These are phyloP conservation scores for Sarcomyxa edulis DNA, from an alignment of 768 basidiomycete species.

Conservation along the genomic window DNA sequence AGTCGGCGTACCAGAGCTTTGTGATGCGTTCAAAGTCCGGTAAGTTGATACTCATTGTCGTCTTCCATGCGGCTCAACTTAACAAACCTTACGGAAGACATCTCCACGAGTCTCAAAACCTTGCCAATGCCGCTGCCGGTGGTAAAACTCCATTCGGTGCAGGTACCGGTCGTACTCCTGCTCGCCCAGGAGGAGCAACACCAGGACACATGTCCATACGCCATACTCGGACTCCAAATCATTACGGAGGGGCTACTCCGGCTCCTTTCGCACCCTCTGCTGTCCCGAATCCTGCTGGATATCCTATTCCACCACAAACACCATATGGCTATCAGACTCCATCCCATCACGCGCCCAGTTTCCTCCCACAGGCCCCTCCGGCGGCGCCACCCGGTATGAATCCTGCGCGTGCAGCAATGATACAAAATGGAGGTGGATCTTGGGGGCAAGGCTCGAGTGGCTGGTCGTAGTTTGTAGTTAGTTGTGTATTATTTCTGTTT, in stretches of 20 bases:
- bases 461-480: too few species aligned
- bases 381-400: slow-evolving; percentile 57
- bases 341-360: slow-evolving; percentile 32
- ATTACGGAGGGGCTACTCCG: slow-evolving; percentile 53
- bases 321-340: slow-evolving; percentile 49
- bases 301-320: slow-evolving; percentile 22
- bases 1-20: slow-evolving; percentile 87
- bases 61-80: slow-evolving; percentile 5
- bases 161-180: slow-evolving; percentile 74
- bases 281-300: slow-evolving; percentile 19
- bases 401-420: slow-evolving; percentile 60
- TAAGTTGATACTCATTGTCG: slow-evolving; percentile 21
- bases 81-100: slow-evolving; percentile 40
- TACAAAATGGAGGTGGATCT: slow-evolving; percentile 43
- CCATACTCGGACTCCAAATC: slow-evolving; percentile 75
- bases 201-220: slow-evolving; percentile 80
- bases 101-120: slow-evolving; percentile 70
- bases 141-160: slow-evolving; percentile 80
- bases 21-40: slow-evolving; percentile 96
- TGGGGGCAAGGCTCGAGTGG: slow-evolving; percentile 22
- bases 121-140: slow-evolving; percentile 42
- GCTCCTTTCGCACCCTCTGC: slow-evolving; percentile 34
- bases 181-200: slow-evolving; percentile 66
- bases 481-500: too few species aligned
- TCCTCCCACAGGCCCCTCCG: slow-evolving; percentile 34